Base-by-base conservation (phyloP, 1,139 yeast genomes). In the Zygosaccharomyces pseudobailii region DNA sequence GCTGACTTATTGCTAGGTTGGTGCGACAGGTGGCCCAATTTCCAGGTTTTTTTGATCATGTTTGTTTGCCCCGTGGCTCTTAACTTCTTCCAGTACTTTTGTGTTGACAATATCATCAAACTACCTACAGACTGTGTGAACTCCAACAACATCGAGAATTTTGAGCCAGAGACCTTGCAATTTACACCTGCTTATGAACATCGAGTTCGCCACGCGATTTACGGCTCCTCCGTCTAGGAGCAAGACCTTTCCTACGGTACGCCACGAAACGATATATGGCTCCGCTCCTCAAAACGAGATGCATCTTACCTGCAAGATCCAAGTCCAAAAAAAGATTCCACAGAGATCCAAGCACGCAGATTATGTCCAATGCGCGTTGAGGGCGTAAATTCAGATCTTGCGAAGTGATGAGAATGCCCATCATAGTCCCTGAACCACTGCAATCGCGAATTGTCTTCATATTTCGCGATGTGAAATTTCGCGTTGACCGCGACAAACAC, bases 61-160 rank as follows among this genome's bases (percentile, higher is more conserved):
- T 79, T 90, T 63, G 76, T 88, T 2, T 83, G 84, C 52, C 94
- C 94, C 1, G 72, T 85, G 2, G 66, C 82, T 19, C 80, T 92
- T 84, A 90, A 92, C 66, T 82, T 94, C 52, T 73, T 92, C 56
- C 97, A 92, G 69, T 85, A 88, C 61, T 78, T 87, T 42, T 78
- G 92, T 54, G 82, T 92, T 38, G 98, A 92, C 64, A 86, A 86
- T 58, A 85, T 92, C 51, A 89, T 92, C 57, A 88, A 86, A 65
- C 69, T 80, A 40, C 79, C 79, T 25, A 46, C 55, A 1, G 71
- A 71, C 20, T 49, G 51, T 32, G 40, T 55, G 13, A 61, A 48
- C 35, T 30, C 52, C 13, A 52, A 47, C 32, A 57, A 51, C 30
- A 50, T 52, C 13, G 59, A 61, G 13, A 62, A 55, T 40, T 61